Base-by-base conservation (phyloP, 2,329 filamentous ascomycete species). In the Alternaria sp. region DNA sequence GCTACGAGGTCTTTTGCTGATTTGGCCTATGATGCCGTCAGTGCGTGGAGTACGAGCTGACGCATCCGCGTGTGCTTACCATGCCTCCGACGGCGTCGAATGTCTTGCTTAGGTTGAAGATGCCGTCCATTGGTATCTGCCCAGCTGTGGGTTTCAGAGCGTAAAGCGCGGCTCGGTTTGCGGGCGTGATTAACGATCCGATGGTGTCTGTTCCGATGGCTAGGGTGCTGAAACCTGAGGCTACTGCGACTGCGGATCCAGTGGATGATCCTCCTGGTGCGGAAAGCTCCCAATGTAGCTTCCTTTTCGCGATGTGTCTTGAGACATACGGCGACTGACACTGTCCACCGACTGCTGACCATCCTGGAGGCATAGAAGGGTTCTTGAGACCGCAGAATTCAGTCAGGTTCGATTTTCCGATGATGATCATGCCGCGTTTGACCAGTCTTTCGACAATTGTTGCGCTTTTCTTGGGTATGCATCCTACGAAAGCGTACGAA, bases 401-500 rank as follows among this genome's bases (percentile, higher is more conserved):
- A 14, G 80, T 82, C 21, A 84, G 65, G 59, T 82, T 83, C 3
- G 78, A 71, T 66, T 83, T 84, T 1, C 79, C 82, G 10, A 83
- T 66, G 12, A 84, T 74, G 33, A 83, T 80, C 47, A 82, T 71
- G n/a, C 82, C 82, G 37, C 75, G 71, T 11, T 76, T 73, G 28
- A 78, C 65, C 6, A 83, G 62, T 30, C 78, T 69, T 44, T 82
- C 75, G 26, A 82, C 73, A 25, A 83, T 70, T 10, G 74, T 76
- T 2, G 80, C 78, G 53, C 78, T 81, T 44, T 74, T 74, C 57
- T 73, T 78, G 6, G 81, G 75, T 63, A 66, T 73, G 44, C 79
- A 77, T 25, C 77, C 78, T 2, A 77, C 75, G 54, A 83, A 80
- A 20, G 77, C 80, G 62, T 77, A 76, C 14, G 77, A 78, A 26